Evolutionary conservation across 164 flowering plant species (phyloP), one percentile per base, ranked within the genome.

Genomic region (Tinospora cordifolia): DNA sequence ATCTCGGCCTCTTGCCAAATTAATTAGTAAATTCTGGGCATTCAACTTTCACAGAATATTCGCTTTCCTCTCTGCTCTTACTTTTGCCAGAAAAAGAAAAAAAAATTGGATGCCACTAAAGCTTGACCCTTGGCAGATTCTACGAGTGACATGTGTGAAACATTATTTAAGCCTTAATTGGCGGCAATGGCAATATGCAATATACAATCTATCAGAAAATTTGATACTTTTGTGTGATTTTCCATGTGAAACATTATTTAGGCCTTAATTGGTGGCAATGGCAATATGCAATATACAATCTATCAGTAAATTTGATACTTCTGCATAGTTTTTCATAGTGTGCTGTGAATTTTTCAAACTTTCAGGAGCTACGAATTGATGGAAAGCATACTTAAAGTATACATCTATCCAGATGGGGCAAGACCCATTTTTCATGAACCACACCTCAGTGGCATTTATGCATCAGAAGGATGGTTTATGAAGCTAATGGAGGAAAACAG

Each of bases 401-500:
- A 68, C 59, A 68, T 68, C 62, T 68, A 68, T 46, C 26, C 54
- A 30, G 70, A 68, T 26, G 70, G 70, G 26, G 12, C 8, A 68
- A 68, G 62, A 68, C 70, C 70, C n/a, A 68, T 68, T 68, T 67
- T 68, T 26, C 70, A 68, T 59, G 11, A 11, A 26, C 70, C 70
- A 27, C 70, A 30, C 30, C 70, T 68, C 39, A 51, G 40, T 13
- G 70, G 70, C 30, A 68, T 68, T 24, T 68, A 68, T 68, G 62
- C 70, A 14, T 68, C 70, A 15, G 70, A 68, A 54, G 70, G 70
- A 26, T 68, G 70, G 70, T 68, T 68, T 68, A 15, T 68, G 70
- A 68, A 68, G 21, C 51, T 68, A 68, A 68, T 51, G 70, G 70
- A 68, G 39, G 70, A 68, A 68, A 68, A 51, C 70, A 68, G 70